phyloP scores from a whole-genome alignment of 768 basidiomycete genomes.

The Lactifluus piperatus region DNA sequence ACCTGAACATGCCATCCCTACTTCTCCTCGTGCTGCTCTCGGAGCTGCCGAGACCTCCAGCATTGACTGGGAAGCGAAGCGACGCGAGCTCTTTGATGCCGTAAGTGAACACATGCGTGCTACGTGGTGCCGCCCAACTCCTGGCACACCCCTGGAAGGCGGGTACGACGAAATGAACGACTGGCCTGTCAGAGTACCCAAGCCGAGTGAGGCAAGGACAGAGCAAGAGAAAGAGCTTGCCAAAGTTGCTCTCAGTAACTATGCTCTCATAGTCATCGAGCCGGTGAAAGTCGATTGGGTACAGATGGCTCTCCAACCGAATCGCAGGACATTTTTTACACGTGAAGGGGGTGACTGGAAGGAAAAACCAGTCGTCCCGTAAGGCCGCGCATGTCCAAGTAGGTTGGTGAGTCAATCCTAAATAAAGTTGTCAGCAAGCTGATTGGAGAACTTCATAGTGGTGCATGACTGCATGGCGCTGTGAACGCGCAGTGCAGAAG shows the following conservation, averaged over 20 bases:
- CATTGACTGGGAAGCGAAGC: slow-evolving; percentile 61
- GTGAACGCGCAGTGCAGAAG: neutral
- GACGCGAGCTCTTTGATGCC: slow-evolving; percentile 47
- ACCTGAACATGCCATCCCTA: slow-evolving; percentile 34
- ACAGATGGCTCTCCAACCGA: slow-evolving; percentile 48
- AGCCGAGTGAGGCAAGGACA: slow-evolving; percentile 31
- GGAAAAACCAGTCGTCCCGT: slow-evolving; percentile 60
- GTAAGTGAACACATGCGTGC: slow-evolving; percentile 61
- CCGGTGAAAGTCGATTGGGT: slow-evolving; percentile 61
- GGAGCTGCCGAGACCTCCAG: slow-evolving; percentile 18
- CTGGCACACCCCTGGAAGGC: slow-evolving; percentile 45
- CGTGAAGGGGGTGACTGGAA: slow-evolving; percentile 43
- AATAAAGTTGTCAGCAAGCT: neutral
- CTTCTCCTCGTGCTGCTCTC: slow-evolving; percentile 12
- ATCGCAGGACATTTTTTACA: slow-evolving; percentile 49
- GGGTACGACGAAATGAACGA: slow-evolving; percentile 48
- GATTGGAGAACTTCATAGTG: neutral
- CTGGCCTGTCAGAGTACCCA: slow-evolving; percentile 53
- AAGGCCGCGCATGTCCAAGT: neutral
- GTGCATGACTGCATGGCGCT: neutral
- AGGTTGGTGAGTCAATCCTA: neutral
- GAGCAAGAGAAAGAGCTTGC: slow-evolving; percentile 39
- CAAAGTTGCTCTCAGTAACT: slow-evolving; percentile 52
- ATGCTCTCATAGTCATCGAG: slow-evolving; percentile 65
- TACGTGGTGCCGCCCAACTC: slow-evolving; percentile 58